Evolutionary conservation across 495 filamentous ascomycete genomes (phyloP).

Genomic region (Amphirosellinia nigrospora): DNA sequence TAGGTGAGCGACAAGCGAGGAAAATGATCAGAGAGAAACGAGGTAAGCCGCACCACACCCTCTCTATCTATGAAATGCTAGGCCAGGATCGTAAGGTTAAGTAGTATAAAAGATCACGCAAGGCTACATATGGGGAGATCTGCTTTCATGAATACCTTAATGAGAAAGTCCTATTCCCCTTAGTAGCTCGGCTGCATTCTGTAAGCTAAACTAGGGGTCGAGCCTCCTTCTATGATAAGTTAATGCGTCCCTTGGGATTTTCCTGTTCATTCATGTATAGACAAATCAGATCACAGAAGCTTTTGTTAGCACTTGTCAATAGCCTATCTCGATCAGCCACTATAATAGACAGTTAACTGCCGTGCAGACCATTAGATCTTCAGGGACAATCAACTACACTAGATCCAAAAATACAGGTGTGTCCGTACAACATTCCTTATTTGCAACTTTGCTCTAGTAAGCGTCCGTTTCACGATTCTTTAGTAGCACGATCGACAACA

Average conservation of each 20-base stretch:
- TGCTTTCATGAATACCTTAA: neutral
- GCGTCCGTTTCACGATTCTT: neutral
- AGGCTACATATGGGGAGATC: neutral
- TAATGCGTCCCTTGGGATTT: neutral
- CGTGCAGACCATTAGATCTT: neutral
- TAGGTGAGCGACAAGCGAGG: neutral
- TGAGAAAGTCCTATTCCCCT: neutral
- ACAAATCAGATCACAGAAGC: neutral
- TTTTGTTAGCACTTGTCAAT: neutral
- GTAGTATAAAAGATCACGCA: neutral
- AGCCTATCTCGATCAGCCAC: constrained; percentile 7
- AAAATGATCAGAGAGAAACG: too few species aligned
- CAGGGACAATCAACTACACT: neutral
- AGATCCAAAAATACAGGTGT: too few species aligned
- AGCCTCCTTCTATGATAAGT: constrained; percentile 21
- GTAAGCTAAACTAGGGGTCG: neutral
- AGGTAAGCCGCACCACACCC: too few species aligned
- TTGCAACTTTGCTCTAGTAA: neutral
- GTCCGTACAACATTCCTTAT: too few species aligned
- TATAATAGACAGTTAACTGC: neutral
- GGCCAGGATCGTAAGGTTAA: neutral
- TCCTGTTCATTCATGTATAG: neutral
- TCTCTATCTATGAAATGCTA: neutral
- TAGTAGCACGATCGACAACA: neutral
- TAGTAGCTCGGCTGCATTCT: neutral